Percentiles rank a stretch among this genome's conserved stretches.
Conservation (phyloP, 2,329 filamentous ascomycete species). For the Claviceps sp. region DNA sequence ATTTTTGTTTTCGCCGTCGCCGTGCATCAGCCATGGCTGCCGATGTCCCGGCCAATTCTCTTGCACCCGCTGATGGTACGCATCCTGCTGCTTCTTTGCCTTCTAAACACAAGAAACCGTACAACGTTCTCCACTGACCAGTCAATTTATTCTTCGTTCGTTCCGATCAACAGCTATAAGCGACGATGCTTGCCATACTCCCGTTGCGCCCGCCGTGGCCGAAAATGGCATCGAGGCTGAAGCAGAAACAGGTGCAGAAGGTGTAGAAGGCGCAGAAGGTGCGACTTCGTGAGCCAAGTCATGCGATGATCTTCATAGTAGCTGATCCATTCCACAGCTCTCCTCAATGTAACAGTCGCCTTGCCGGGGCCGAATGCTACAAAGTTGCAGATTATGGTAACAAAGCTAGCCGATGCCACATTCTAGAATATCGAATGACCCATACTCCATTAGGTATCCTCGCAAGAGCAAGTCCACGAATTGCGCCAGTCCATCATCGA, state of each 20-base stretch:
- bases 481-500: slow-evolving; percentile 94
- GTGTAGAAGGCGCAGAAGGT: slow-evolving; percentile 26
- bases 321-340: slow-evolving; percentile 20
- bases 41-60: slow-evolving; percentile 14
- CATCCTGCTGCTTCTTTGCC: neutral
- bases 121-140: neutral
- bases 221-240: slow-evolving; percentile 15
- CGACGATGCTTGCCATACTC: slow-evolving; percentile 15
- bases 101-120: neutral
- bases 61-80: slow-evolving; percentile 13
- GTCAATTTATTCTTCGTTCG: neutral
- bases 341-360: slow-evolving; percentile 57
- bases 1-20: slow-evolving; percentile 6
- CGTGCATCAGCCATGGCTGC: slow-evolving; percentile 19
- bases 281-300: slow-evolving; percentile 2
- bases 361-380: slow-evolving; percentile 62
- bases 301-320: neutral
- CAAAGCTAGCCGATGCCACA: slow-evolving; percentile 11
- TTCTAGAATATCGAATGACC: neutral
- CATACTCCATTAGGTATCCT: slow-evolving; percentile 52
- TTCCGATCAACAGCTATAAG: slow-evolving; percentile 10
- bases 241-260: slow-evolving; percentile 21
- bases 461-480: slow-evolving; percentile 94
- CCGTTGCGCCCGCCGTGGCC: slow-evolving; percentile 13
- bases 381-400: slow-evolving; percentile 76